These are phyloP conservation scores for Xylariaceae sp. DNA, from an alignment of 2,329 filamentous ascomycete genomes.

Conservation along the genomic window DNA sequence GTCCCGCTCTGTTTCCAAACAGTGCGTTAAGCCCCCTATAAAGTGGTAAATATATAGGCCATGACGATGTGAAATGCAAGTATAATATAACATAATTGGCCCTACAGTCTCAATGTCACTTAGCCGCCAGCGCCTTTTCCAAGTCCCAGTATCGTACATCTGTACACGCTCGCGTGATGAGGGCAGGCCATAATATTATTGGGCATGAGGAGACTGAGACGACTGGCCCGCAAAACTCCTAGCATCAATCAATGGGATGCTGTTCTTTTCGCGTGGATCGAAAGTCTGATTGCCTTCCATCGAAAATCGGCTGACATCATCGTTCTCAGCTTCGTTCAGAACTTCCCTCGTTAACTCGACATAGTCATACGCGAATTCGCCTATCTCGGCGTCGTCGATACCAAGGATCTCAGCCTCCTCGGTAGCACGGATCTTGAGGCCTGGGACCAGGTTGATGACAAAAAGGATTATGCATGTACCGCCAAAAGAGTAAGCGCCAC, in stretches of 20 bases:
- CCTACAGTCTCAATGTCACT: background rate
- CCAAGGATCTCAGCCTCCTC: conserved; percentile 84
- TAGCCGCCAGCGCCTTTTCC: conserved; percentile 6
- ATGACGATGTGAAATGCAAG: conserved; percentile 1
- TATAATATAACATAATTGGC: background rate
- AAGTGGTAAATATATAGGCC: background rate
- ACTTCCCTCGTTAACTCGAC: conserved; percentile 72
- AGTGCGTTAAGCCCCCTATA: background rate
- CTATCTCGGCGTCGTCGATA: conserved; percentile 89
- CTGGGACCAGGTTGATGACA: conserved; percentile 79
- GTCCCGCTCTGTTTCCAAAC: background rate
- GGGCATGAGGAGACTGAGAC: conserved; percentile 39
- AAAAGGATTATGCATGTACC: conserved; percentile 82
- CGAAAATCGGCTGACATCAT: conserved; percentile 53
- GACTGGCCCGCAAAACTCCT: conserved; percentile 49
- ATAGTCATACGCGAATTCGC: conserved; percentile 95
- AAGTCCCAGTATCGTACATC: conserved; percentile 17
- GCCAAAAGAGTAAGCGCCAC: conserved; percentile 78
- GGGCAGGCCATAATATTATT: conserved; percentile 12
- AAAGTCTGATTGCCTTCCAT: conserved; percentile 47
- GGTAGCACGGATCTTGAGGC: conserved; percentile 73
- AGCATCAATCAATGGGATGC: conserved; percentile 55
- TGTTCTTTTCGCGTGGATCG: conserved; percentile 56
- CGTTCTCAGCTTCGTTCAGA: conserved; percentile 54
- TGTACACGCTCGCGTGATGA: background rate